Conservation (phyloP, 768 basidiomycete genomes). For the Lepiota venenata region DNA sequence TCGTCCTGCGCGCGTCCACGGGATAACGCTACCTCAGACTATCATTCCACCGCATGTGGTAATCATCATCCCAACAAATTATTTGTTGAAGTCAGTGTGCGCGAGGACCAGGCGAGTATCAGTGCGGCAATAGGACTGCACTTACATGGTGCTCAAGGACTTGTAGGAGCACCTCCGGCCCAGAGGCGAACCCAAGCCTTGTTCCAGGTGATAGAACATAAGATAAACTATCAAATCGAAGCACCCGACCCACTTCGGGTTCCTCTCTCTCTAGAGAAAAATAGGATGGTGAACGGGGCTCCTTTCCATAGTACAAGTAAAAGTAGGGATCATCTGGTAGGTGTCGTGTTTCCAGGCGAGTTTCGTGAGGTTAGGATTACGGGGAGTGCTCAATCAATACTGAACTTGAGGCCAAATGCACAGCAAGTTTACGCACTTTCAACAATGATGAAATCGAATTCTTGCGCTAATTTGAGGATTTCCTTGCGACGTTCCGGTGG, state of each 20-base stretch:
- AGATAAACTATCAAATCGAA: slow-evolving; percentile 88
- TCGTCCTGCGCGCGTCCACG: too few species aligned
- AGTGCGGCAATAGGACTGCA: slow-evolving; percentile 6
- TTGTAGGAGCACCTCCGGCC: slow-evolving; percentile 62
- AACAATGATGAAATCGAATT: slow-evolving; percentile 77
- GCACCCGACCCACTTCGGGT: slow-evolving; percentile 68
- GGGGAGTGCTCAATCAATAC: too few species aligned
- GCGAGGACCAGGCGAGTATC: neutral
- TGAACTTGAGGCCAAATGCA: neutral
- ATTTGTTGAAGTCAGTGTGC: neutral
- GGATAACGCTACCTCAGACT: too few species aligned
- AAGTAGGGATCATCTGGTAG: slow-evolving; percentile 77
- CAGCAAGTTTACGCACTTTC: slow-evolving; percentile 55
- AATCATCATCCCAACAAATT: too few species aligned
- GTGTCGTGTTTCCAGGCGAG: too few species aligned
- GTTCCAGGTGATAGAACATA: slow-evolving; percentile 79
- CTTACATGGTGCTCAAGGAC: slow-evolving; percentile 71
- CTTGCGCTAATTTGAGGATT: slow-evolving; percentile 65
- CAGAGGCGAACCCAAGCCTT: slow-evolving; percentile 78
- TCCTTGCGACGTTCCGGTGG: slow-evolving; percentile 65
- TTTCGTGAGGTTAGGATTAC: too few species aligned
- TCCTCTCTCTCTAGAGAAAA: slow-evolving; percentile 74
- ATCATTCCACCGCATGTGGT: too few species aligned
- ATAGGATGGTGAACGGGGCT: slow-evolving; percentile 69
- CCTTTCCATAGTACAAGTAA: slow-evolving; percentile 70